These are phyloP conservation scores for Phytopythium mirpurense DNA, from an alignment of 352 stramenopile genomes.

Conservation along the genomic window DNA sequence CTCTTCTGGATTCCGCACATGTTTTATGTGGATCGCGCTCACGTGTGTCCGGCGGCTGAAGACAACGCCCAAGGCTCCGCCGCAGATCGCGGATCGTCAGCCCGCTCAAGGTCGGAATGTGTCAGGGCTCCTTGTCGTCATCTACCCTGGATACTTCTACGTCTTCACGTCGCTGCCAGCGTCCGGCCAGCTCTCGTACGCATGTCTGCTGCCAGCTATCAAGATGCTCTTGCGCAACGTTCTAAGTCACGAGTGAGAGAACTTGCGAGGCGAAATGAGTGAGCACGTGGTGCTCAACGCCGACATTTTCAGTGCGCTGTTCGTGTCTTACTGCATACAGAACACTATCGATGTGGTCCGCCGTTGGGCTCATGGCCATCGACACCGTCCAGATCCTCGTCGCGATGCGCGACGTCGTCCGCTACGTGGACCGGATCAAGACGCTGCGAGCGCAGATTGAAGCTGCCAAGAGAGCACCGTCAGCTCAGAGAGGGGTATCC, in stretches of 20 bases:
- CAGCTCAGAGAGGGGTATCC: no score
- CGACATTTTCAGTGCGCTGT: constrained; percentile 36
- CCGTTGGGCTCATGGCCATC: constrained; percentile 13
- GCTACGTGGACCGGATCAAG: neutral
- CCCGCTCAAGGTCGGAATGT: constrained; percentile 14
- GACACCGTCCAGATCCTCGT: constrained; percentile 20
- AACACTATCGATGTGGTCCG: constrained; percentile 13
- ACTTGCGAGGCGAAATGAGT: constrained; percentile 19
- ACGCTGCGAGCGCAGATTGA: neutral
- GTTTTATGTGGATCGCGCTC: constrained; percentile 1
- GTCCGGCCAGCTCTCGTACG: constrained; percentile 8
- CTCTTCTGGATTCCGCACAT: constrained; percentile 9
- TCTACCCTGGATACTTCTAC: constrained; percentile 16
- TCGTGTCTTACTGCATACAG: constrained; percentile 26
- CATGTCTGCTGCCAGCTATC: constrained; percentile 23
- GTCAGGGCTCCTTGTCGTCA: constrained; percentile 10
- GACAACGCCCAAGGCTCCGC: constrained; percentile 3
- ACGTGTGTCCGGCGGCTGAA: neutral
- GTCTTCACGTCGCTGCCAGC: constrained; percentile 10
- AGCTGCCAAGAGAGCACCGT: neutral
- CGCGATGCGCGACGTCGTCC: constrained; percentile 14
- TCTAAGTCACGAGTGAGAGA: constrained; percentile 10
- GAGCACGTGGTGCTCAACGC: constrained; percentile 23
- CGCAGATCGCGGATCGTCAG: constrained; percentile 11
- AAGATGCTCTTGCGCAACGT: constrained; percentile 28